phyloP scores from a whole-genome alignment of 1,139 yeast species.

The Hanseniaspora uvarum region DNA sequence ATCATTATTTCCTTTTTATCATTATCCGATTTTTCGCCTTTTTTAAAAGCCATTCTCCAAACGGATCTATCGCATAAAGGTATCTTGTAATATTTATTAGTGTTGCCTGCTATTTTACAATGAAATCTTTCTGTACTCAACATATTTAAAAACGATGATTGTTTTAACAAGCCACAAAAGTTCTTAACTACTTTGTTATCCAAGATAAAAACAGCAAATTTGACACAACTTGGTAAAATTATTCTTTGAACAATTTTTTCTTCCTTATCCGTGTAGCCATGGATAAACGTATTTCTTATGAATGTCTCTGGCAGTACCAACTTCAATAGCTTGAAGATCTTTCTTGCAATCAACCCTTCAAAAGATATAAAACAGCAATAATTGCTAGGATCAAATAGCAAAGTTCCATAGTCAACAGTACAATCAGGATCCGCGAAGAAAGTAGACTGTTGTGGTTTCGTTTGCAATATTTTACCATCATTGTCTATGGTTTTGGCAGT shows the following conservation, averaged over 20 bases:
- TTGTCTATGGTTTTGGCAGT: conserved; percentile 4
- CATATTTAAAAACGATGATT: conserved; percentile 20
- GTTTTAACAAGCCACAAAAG: conserved; percentile 24
- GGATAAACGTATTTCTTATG: conserved; percentile 1
- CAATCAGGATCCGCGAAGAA: conserved; percentile 11
- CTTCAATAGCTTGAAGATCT: conserved; percentile 26
- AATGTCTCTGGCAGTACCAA: conserved; percentile 18
- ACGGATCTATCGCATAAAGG: conserved; percentile 25
- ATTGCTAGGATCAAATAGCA: conserved; percentile 26
- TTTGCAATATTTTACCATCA: background rate
- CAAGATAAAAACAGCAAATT: conserved; percentile 23
- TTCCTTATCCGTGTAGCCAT: background rate
- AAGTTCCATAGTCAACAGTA: conserved; percentile 17
- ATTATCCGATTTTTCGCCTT: background rate
- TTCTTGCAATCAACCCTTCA: conserved; percentile 28
- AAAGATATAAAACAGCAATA: conserved; percentile 29
- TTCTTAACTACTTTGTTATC: conserved; percentile 25
- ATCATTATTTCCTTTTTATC: conserved; percentile 23
- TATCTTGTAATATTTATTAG: conserved; percentile 24
- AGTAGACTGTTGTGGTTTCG: background rate
- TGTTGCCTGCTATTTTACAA: background rate
- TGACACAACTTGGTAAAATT: conserved; percentile 26
- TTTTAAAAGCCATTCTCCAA: conserved; percentile 27
- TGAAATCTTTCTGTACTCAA: conserved; percentile 15
- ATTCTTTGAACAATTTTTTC: conserved; percentile 16